Evolutionary conservation across 2,329 filamentous ascomycete genomes (phyloP), one percentile per base, ranked within the genome.

Genomic region (Aureobasidium sp.): DNA sequence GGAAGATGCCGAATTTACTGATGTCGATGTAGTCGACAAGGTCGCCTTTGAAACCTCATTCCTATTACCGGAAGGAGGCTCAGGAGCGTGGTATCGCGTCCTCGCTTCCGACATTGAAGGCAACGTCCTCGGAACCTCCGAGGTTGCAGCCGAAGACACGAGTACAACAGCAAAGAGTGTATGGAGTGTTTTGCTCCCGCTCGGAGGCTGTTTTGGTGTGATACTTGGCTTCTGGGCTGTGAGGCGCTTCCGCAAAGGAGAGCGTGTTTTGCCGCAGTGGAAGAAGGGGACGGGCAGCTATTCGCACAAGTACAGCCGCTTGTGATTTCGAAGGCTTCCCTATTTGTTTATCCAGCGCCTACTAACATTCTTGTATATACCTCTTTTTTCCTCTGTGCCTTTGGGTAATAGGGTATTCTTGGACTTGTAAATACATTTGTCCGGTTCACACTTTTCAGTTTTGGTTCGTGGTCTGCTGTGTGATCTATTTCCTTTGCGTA

Each of bases 31-130:
- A 1, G 45, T 62, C 2, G 56, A 65, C 41, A 66, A 65, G 34
- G 14, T 45, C 2, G 47, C 45, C 14, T 68, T 68, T 22, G 66
- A 68, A 42, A 58, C 47, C 9, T 31, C 29, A 12, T 65, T 68
- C 53, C 25, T 58, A 8, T 17, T 67, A 5, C 63, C 64, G 9
- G 20, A 51, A 1, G 3, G 7, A 7, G 6, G 29, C 31, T 25
- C 29, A 12, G 6, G 12, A 22, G 36, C 14, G 7, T 44, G 36
- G 5, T 68, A 64, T 51, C 67, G 65, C 8, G 65, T 66, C 17
- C 64, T 61, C 7, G 67, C 68, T 14, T 56, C 67, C 0, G 67
- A 69, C 31, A 48, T 41, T 11, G 56, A 68, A 5, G 42, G 55
- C 17, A 63, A 65, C 15, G 31, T 65, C 14, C 39, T 69, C 25